These are phyloP conservation scores for Chlorella sorokiniana DNA, from an alignment of 139 green algal species.

Conservation along the genomic window DNA sequence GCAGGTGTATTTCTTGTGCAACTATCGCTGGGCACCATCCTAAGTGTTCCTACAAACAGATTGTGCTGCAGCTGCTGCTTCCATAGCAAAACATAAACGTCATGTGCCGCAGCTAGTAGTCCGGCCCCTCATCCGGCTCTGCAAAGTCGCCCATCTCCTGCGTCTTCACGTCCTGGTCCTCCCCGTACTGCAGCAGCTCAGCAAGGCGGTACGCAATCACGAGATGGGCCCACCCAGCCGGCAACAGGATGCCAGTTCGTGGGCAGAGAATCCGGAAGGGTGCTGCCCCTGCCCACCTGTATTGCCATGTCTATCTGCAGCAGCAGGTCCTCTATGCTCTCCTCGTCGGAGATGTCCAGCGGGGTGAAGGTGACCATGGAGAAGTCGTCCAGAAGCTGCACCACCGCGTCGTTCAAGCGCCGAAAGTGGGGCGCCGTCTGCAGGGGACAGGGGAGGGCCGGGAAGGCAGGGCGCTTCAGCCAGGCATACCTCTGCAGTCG, in stretches of 20 bases:
- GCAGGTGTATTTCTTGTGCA: too few species aligned
- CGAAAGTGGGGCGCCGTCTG: conserved; percentile 68
- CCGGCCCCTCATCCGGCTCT: conserved; percentile 8
- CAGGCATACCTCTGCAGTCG: too few species aligned
- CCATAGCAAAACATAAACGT: background rate
- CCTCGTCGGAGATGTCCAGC: conserved; percentile 78
- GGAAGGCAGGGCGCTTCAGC: background rate
- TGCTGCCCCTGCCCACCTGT: conserved; percentile 8
- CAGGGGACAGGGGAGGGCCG: background rate
- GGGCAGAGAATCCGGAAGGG: background rate
- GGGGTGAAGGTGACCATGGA: conserved; percentile 86
- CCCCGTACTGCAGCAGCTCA: conserved; percentile 79
- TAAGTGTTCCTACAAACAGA: too few species aligned
- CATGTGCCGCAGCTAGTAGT: background rate
- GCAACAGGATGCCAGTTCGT: background rate
- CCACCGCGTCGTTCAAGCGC: conserved; percentile 72
- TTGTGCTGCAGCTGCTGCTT: background rate
- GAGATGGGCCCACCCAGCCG: background rate
- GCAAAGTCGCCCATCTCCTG: conserved; percentile 62
- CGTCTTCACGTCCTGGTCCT: conserved; percentile 91
- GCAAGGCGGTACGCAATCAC: too few species aligned
- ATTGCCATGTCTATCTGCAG: conserved; percentile 87
- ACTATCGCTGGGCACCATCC: too few species aligned
- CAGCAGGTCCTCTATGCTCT: conserved; percentile 75
- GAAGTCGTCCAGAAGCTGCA: conserved; percentile 81